phyloP scores from a whole-genome alignment of 495 filamentous ascomycete species.

The Penicillium ochrochloron region DNA sequence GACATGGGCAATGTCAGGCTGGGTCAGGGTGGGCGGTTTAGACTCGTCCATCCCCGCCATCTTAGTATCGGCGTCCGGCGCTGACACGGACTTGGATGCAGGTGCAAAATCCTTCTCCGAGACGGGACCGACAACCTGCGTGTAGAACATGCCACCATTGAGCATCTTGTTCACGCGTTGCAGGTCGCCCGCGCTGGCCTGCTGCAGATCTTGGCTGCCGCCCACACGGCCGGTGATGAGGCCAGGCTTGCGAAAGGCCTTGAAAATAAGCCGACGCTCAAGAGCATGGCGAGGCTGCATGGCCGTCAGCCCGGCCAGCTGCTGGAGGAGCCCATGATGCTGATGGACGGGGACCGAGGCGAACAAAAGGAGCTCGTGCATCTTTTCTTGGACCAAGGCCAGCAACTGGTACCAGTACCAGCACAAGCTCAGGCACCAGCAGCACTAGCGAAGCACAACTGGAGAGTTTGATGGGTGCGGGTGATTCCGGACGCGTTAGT shows the following conservation, averaged over 20 bases:
- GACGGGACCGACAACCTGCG: slow-evolving; percentile 52
- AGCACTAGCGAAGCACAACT: not conserved
- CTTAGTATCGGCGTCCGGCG: slow-evolving; percentile 32
- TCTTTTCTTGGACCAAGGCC: slow-evolving; percentile 18
- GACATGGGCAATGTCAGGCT: not conserved
- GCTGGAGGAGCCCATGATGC: slow-evolving; percentile 64
- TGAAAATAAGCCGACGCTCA: slow-evolving; percentile 69
- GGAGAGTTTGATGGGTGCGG: slow-evolving; percentile 6
- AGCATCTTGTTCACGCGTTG: slow-evolving; percentile 53
- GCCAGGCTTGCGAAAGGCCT: slow-evolving; percentile 57
- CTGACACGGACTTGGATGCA: slow-evolving; percentile 11
- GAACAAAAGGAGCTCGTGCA: slow-evolving; percentile 55
- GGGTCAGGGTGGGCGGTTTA: slow-evolving; percentile 8
- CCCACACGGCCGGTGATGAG: slow-evolving; percentile 43
- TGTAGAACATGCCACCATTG: slow-evolving; percentile 56
- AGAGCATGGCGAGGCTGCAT: slow-evolving; percentile 65
- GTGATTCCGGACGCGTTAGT: slow-evolving; percentile 31
- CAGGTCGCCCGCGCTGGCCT: slow-evolving; percentile 43
- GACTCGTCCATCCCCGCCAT: slow-evolving; percentile 40
- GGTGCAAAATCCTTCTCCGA: slow-evolving; percentile 40
- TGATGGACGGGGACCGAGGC: slow-evolving; percentile 53
- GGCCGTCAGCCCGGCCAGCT: slow-evolving; percentile 68
- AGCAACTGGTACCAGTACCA: not conserved
- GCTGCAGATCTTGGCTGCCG: slow-evolving; percentile 50
- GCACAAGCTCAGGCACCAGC: not conserved